Conservation (phyloP, 495 filamentous ascomycete genomes). For the Paragyromitra xinjiangensis region DNA sequence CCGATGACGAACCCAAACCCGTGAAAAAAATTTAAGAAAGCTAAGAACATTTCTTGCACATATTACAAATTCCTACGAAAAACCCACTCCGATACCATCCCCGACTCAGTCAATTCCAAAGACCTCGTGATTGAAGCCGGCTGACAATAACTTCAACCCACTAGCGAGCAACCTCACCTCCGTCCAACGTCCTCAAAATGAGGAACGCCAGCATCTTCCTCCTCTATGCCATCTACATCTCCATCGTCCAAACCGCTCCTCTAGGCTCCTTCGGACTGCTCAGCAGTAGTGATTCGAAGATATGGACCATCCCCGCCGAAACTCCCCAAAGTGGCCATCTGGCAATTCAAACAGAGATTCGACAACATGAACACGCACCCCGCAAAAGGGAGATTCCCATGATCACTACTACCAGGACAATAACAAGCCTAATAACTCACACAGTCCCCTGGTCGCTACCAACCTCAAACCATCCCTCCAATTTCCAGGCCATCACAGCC, state of each 20-base stretch:
- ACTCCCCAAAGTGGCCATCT: neutral
- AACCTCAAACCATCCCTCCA: neutral
- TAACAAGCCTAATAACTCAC: conserved; percentile 28
- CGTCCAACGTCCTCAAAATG: neutral
- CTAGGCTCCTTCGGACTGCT: neutral
- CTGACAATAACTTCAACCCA: neutral
- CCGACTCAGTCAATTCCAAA: neutral
- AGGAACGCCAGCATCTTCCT: neutral
- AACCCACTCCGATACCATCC: neutral
- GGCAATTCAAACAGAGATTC: neutral
- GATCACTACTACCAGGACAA: conserved; percentile 3
- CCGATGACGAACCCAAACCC: too few relatives aligned
- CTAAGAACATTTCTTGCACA: too few relatives aligned
- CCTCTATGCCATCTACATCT: conserved; percentile 2
- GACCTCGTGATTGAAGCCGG: neutral
- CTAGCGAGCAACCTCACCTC: neutral
- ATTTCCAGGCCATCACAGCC: neutral
- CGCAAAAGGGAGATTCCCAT: neutral
- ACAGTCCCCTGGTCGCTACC: conserved; percentile 4
- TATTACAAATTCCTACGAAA: neutral
- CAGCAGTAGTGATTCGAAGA: too few relatives aligned
- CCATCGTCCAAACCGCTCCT: neutral
- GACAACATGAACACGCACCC: neutral
- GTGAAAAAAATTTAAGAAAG: too few relatives aligned
- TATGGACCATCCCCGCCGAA: neutral